Evolutionary conservation across 306 rosid species (phyloP).

Genomic region (Prinsepia uniflora): DNA sequence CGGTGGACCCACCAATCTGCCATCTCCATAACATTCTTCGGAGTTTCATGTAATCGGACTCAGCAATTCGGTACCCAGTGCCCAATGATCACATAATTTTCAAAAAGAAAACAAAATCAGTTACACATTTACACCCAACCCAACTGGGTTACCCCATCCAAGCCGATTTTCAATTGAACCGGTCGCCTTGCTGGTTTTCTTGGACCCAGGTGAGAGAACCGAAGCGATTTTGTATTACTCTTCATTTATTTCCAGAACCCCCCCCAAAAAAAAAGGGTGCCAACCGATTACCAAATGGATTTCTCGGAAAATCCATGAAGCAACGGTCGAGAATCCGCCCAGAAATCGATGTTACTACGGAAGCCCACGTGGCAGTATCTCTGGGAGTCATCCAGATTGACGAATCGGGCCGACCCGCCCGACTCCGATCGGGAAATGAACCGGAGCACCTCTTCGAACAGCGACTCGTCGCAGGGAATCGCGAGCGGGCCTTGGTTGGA

Average conservation of each 20-base stretch:
- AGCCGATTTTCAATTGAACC: conserved; percentile 12
- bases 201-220: conserved; percentile 35
- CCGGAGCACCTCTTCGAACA: conserved; percentile 60
- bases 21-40: conserved; percentile 70
- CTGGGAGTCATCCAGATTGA: conserved; percentile 52
- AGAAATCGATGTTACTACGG: conserved; percentile 45
- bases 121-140: conserved; percentile 9
- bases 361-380: conserved; percentile 53
- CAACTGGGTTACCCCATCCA: conserved; percentile 26
- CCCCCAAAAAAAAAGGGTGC: not conserved
- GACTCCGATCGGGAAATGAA: conserved; percentile 58
- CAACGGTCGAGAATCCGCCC: conserved; percentile 82
- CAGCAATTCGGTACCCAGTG: not conserved
- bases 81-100: conserved; percentile 1
- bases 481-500: conserved; percentile 57
- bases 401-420: conserved; percentile 34
- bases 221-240: not conserved
- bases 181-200: not conserved
- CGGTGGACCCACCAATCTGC: conserved; percentile 56
- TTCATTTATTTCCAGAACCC: not conserved
- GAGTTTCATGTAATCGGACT: conserved; percentile 12
- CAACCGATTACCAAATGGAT: conserved; percentile 40
- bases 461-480: conserved; percentile 80
- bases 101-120: not conserved
- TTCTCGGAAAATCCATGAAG: conserved; percentile 60